phyloP scores from a whole-genome alignment of 192 early-diverging fungal genomes.

The Backusella sp. region DNA sequence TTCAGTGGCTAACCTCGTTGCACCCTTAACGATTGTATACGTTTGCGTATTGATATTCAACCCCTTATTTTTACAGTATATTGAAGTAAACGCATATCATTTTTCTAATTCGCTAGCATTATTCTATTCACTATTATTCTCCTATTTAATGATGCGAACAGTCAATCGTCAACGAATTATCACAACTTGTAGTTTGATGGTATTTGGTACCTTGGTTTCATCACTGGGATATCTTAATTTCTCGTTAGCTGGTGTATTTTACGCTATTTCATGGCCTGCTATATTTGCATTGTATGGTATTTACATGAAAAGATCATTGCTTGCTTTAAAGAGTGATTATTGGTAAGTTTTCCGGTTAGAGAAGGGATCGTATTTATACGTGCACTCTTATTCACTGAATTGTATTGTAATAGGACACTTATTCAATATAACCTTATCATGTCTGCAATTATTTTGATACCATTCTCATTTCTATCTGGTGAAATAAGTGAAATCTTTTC shows the following conservation, averaged over 20 bases:
- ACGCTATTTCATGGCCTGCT: slow-evolving; percentile 53
- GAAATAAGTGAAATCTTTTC: slow-evolving; percentile 44
- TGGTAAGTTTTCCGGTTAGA: background rate
- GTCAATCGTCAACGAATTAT: slow-evolving; percentile 41
- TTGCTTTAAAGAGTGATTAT: slow-evolving; percentile 10
- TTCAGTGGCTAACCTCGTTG: slow-evolving; percentile 40
- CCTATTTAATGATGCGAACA: slow-evolving; percentile 46
- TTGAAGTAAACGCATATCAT: slow-evolving; percentile 65
- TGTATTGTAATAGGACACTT: slow-evolving; percentile 36
- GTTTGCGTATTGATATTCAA: slow-evolving; percentile 59
- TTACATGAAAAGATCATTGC: slow-evolving; percentile 54
- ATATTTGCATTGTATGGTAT: slow-evolving; percentile 63
- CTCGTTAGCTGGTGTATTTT: slow-evolving; percentile 49
- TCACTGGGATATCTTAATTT: slow-evolving; percentile 60
- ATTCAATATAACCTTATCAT: slow-evolving; percentile 60
- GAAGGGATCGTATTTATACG: background rate
- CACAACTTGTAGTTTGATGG: slow-evolving; percentile 47
- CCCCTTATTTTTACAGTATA: slow-evolving; percentile 57
- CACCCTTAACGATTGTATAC: slow-evolving; percentile 54
- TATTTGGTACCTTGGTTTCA: slow-evolving; percentile 55
- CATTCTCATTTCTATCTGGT: slow-evolving; percentile 52
- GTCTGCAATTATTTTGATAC: slow-evolving; percentile 46
- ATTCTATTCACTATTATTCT: slow-evolving; percentile 57
- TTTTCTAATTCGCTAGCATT: slow-evolving; percentile 60
- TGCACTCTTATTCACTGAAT: background rate